A percentile compares a stretch with the other conserved stretches of the same genome.
Conservation (phyloP, 176 grass and related monocot genomes). For the Chrysopogon serrulatus region DNA sequence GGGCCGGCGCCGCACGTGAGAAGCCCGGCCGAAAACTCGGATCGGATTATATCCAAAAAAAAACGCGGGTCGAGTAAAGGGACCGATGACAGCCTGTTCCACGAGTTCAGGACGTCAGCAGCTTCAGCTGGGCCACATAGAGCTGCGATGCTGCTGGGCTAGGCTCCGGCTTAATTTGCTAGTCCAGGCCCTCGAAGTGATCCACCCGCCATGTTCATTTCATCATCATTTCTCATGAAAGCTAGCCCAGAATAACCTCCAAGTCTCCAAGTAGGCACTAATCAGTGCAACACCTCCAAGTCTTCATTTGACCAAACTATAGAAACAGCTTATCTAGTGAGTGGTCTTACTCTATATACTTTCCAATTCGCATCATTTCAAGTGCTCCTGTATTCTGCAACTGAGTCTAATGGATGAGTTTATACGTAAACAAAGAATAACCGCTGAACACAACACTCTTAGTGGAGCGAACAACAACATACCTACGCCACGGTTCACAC, state of each 20-base stretch:
- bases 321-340: not conserved
- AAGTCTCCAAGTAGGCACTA: not conserved
- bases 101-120: too few species aligned
- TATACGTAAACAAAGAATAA: not conserved
- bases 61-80: too few species aligned
- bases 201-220: not conserved
- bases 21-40: too few species aligned
- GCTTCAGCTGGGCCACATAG: not conserved
- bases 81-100: not conserved
- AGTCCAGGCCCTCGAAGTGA: not conserved
- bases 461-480: not conserved
- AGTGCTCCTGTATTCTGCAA: not conserved
- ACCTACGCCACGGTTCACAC: constrained; percentile 10
- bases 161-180: not conserved
- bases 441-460: not conserved
- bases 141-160: not conserved
- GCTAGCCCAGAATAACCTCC: not conserved
- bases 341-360: not conserved
- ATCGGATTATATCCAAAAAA: too few species aligned
- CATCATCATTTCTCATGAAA: too few species aligned
- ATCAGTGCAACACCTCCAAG: not conserved
- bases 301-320: not conserved
- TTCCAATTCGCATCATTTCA: not conserved
- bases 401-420: not conserved
- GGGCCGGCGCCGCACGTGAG: too few species aligned